Percentiles rank a stretch among this genome's conserved stretches.
Conservation (phyloP, 1,139 yeast species). For the Suhomyces panamericanus region DNA sequence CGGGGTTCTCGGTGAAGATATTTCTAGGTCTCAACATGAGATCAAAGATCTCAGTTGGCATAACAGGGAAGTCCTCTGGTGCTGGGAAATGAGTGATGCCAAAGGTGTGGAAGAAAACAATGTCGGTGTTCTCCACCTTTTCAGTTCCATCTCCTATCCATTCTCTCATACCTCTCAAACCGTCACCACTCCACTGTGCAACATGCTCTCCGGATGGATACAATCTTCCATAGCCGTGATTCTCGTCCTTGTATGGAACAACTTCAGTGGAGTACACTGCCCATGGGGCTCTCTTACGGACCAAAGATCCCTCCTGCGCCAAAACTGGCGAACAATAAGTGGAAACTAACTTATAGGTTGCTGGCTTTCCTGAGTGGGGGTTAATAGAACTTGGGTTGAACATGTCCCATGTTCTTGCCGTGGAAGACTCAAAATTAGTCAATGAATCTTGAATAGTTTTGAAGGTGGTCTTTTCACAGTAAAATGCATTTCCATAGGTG, state of each 20-base stretch:
- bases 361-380: slow-evolving; percentile 72
- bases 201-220: slow-evolving; percentile 83
- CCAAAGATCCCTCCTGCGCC: slow-evolving; percentile 74
- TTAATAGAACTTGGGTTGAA: slow-evolving; percentile 69
- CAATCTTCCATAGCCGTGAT: slow-evolving; percentile 52
- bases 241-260: slow-evolving; percentile 63
- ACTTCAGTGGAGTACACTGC: slow-evolving; percentile 68
- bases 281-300: slow-evolving; percentile 82
- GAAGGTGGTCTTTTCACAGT: slow-evolving; percentile 60
- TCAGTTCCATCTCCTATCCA: slow-evolving; percentile 73
- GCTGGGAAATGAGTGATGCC: slow-evolving; percentile 87
- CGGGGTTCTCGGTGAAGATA: slow-evolving; percentile 75
- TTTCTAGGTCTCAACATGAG: slow-evolving; percentile 76
- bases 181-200: slow-evolving; percentile 79
- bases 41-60: slow-evolving; percentile 83
- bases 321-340: slow-evolving; percentile 70
- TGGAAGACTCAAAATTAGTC: slow-evolving; percentile 59
- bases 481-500: slow-evolving; percentile 74
- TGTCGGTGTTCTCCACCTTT: slow-evolving; percentile 64
- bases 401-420: slow-evolving; percentile 77
- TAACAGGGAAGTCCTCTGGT: slow-evolving; percentile 86
- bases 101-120: slow-evolving; percentile 74
- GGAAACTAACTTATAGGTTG: slow-evolving; percentile 76
- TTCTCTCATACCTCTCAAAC: slow-evolving; percentile 64
- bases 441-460: slow-evolving; percentile 68